Conservation (phyloP, 306 rosid species). For the Vigna radiata region DNA sequence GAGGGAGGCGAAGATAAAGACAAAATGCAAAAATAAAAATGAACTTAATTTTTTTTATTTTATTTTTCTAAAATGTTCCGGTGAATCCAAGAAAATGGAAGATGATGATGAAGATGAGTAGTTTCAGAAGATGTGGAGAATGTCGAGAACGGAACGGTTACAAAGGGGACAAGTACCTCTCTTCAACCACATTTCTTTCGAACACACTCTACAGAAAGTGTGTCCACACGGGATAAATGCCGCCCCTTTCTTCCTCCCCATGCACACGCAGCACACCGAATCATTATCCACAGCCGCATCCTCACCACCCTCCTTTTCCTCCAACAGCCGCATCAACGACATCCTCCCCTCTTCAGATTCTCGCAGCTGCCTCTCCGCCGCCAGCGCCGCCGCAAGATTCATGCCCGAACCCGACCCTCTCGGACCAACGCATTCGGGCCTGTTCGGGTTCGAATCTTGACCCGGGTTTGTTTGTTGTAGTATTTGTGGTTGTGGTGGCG, state of each 20-base stretch:
- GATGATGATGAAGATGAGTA: neutral
- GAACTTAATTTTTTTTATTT: too few relatives aligned
- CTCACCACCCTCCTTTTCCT: conserved; percentile 59
- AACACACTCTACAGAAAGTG: conserved; percentile 94
- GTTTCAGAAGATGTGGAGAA: conserved; percentile 79
- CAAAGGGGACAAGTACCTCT: conserved; percentile 97
- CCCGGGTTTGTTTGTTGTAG: conserved; percentile 22
- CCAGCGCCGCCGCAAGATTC: conserved; percentile 94
- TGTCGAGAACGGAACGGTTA: conserved; percentile 88
- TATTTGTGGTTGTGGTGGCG: neutral
- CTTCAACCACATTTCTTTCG: conserved; percentile 93
- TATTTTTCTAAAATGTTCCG: neutral
- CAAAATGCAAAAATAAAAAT: too few relatives aligned
- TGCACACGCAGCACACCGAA: conserved; percentile 96
- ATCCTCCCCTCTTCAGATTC: conserved; percentile 58
- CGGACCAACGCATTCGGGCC: conserved; percentile 27
- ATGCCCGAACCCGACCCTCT: conserved; percentile 57
- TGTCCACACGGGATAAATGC: conserved; percentile 99
- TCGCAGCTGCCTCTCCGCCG: conserved; percentile 81
- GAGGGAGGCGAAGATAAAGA: too few relatives aligned
- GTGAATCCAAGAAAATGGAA: neutral
- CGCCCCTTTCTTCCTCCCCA: conserved; percentile 85
- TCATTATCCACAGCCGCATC: conserved; percentile 55
- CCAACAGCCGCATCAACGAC: conserved; percentile 80
- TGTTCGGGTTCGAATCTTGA: conserved; percentile 43